phyloP scores from a whole-genome alignment of 2,329 filamentous ascomycete species.

The Penicillium sp. region DNA sequence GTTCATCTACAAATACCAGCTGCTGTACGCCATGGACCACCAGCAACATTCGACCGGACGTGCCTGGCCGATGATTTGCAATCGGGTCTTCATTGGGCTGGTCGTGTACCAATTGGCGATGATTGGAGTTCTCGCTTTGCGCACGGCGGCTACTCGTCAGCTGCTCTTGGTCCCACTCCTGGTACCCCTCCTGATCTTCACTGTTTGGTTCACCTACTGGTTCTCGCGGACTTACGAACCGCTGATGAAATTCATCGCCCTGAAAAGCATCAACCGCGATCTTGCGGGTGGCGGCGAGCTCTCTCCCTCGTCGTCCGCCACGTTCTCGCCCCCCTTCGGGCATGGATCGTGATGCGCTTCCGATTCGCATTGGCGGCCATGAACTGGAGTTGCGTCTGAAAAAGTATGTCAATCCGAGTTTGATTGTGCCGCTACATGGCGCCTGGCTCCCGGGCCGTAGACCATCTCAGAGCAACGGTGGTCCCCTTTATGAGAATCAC shows the following conservation, averaged over 20 bases:
- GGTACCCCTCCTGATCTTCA: slow-evolving; percentile 72
- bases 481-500: slow-evolving; percentile 14
- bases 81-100: slow-evolving; percentile 80
- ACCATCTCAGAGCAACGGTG: slow-evolving; percentile 17
- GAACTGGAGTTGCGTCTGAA: slow-evolving; percentile 41
- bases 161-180: slow-evolving; percentile 73
- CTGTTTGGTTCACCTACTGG: slow-evolving; percentile 85
- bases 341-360: slow-evolving; percentile 44
- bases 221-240: slow-evolving; percentile 81
- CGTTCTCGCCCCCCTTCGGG: slow-evolving; percentile 41
- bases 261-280: slow-evolving; percentile 74
- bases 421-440: slow-evolving; percentile 44
- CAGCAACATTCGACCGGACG: slow-evolving; percentile 69
- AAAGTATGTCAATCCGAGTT: slow-evolving; percentile 49
- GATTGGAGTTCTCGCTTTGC: slow-evolving; percentile 77
- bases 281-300: slow-evolving; percentile 47
- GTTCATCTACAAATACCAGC: slow-evolving; percentile 67
- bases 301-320: slow-evolving; percentile 38
- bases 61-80: slow-evolving; percentile 96
- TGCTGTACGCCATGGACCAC: slow-evolving; percentile 98
- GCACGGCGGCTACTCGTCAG: slow-evolving; percentile 70
- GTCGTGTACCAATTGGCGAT: slow-evolving; percentile 89
- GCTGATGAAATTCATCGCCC: slow-evolving; percentile 85
- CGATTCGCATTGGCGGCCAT: slow-evolving; percentile 40
- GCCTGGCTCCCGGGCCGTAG: slow-evolving; percentile 42